phyloP scores from a whole-genome alignment of 2,329 filamentous ascomycete species.

The Cytospora piceicola region DNA sequence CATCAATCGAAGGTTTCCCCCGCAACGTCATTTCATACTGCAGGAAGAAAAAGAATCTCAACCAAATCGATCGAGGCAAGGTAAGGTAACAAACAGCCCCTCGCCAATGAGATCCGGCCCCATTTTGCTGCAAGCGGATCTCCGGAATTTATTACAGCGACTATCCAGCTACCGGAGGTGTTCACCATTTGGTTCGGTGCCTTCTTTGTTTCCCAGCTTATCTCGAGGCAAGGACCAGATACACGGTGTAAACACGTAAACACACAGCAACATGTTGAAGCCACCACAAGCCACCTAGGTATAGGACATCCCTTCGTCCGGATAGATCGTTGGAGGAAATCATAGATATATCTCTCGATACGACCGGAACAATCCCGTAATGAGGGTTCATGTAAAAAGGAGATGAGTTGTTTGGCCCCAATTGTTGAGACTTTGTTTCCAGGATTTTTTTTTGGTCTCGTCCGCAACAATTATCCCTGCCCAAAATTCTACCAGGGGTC shows the following conservation, averaged over 20 bases:
- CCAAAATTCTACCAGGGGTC: conserved; percentile 6
- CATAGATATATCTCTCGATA: neutral
- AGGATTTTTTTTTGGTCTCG: neutral
- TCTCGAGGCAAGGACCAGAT: neutral
- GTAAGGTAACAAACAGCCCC: conserved; percentile 7
- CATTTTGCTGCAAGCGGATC: conserved; percentile 24
- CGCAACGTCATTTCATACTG: conserved; percentile 1
- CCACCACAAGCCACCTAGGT: no score
- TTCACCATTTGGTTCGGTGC: neutral
- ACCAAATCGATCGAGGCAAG: conserved; percentile 17
- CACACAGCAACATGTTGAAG: neutral
- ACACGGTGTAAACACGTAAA: neutral
- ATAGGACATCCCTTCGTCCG: neutral
- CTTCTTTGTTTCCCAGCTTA: neutral
- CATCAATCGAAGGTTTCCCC: conserved; percentile 24
- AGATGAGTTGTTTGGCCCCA: conserved; percentile 18
- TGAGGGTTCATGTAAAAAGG: conserved; percentile 10
- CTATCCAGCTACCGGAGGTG: no score
- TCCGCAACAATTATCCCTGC: conserved; percentile 11
- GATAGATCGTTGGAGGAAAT: neutral
- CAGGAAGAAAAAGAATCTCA: conserved; percentile 21
- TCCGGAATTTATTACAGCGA: conserved; percentile 16
- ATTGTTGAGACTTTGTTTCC: conserved; percentile 28
- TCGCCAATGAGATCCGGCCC: conserved; percentile 15
- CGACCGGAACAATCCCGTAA: neutral